Base-by-base conservation (phyloP, 139 green algal species). In the Chlamydomonas sp. region DNA sequence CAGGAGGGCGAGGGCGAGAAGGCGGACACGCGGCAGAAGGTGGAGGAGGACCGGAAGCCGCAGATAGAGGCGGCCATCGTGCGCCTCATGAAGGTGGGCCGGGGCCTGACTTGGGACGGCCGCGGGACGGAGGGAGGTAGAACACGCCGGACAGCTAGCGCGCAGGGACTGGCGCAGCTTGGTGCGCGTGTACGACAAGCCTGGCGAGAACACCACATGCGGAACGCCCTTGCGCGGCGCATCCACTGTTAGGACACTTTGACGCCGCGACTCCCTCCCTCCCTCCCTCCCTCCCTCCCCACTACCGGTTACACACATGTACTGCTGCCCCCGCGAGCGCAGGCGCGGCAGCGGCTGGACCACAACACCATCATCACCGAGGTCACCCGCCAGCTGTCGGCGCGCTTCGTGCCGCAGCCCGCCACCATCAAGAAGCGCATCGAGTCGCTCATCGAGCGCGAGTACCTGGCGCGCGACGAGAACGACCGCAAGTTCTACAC, bases 41-140 rank as follows among this genome's bases (percentile, higher is more conserved):
- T 99, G 80, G 97, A 99, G 91, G 97, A 99, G 91, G 98, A 99
- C 91, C 94, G 98, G 79, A 99, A 99, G 94, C 97, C 97, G 69
- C 96, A 99, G 93, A 98, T 99, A 67, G 98, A 99, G 92, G 98
- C 98, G 4, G 98, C 98, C 20, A 98, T 99, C 66, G 97, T 99
- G 82, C 96, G 98, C 81, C 96, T 99, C 84, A 99, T 99, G 97
- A 99, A 99, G 95, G 90, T 94, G 10, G 84, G 97, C 57, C 93
- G 94, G 68, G 72, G 68, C 2, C 8, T 7, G 20, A 57, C 76
- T 80, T n/a, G 31, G 72, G 5, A 4, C 59, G 72, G 20, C n/a
- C 6, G 20, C 6, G 72, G 72, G 20, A 5, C 3, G 5, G 8
- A n/a, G 20, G 63, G 63, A 15, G 63, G 63, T 10, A 68, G 63